Evolutionary conservation across 148 eudicot genomes (phyloP), one percentile per base, ranked within the genome.

Genomic region (Persicaria tinctoria): DNA sequence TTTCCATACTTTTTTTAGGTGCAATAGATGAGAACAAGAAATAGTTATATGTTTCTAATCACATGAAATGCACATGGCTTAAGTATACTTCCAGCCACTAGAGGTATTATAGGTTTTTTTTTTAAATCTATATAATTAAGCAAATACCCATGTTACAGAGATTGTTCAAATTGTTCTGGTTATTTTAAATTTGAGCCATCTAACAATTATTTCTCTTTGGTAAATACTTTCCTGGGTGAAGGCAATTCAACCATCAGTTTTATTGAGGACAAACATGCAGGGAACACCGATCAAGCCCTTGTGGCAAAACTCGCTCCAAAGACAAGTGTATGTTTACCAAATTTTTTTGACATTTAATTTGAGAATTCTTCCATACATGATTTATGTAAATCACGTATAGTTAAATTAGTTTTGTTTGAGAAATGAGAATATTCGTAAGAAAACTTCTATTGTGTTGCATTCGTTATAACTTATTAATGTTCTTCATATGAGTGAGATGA

Each of bases 231-330:
- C 27, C 5, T 88, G 94, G 86, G 87, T 53, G 70, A 90, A 80
- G 91, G 90, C 71, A 89, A 89, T 74, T 89, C 93, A 18, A 85
- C 93, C 47, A 87, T 89, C 68, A 89, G 93, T 79, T 89, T 89
- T 75, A 79, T 87, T 56, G 93, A 89, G 83, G 93, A 89, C 79
- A 89, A 89, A 68, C 87, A 87, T 83, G 93, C 93, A 45, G 93
- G 93, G 45, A 89, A 87, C 83, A 90, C 93, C 70, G 93, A 90
- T 13, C 87, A 88, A 54, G 81, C 93, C 38, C 85, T 89, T 23
- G 87, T 87, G 91, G 93, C 89, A 66, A 86, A 78, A 47, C 76
- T 89, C 70, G 88, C 93, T 77, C 93, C 85, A 70, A 89, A 86
- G 79, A 84, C 91, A 78, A 89, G 83, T 91, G 93, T 81, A 5